phyloP scores from a whole-genome alignment of 2,329 filamentous ascomycete genomes.

The Aplosporella prunicola region DNA sequence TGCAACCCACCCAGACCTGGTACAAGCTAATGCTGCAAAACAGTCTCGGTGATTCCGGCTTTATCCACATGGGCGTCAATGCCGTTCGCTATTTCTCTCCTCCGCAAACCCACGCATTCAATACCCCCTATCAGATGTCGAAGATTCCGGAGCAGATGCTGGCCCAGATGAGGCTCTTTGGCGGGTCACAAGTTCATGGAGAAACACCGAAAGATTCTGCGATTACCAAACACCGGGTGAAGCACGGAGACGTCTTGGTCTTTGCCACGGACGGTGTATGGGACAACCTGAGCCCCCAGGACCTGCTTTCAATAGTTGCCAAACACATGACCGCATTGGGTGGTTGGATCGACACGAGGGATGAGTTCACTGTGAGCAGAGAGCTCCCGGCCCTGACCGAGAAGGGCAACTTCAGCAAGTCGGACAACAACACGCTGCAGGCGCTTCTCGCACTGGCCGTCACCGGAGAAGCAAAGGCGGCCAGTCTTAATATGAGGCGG shows the following conservation, averaged over 20 bases:
- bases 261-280: conserved; percentile 93
- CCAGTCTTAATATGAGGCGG: conserved; percentile 69
- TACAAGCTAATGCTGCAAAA: conserved; percentile 11
- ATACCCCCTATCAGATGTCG: conserved; percentile 91
- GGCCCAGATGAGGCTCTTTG: conserved; percentile 72
- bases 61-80: conserved; percentile 75
- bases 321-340: conserved; percentile 62
- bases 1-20: too few species aligned
- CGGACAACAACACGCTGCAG: conserved; percentile 53
- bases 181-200: conserved; percentile 56
- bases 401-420: conserved; percentile 34
- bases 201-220: conserved; percentile 80
- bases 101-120: conserved; percentile 93
- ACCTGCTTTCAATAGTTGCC: conserved; percentile 73
- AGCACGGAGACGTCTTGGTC: conserved; percentile 86
- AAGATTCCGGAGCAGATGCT: conserved; percentile 74
- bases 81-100: conserved; percentile 74
- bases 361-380: conserved; percentile 47
- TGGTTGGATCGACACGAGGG: conserved; percentile 59
- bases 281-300: conserved; percentile 89
- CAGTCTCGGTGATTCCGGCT: conserved; percentile 83
- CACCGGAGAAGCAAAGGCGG: conserved; percentile 70
- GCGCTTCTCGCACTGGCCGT: conserved; percentile 70
- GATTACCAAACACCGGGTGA: conserved; percentile 63
- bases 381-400: conserved; percentile 47